Evolutionary conservation across 2,329 filamentous ascomycete species (phyloP), one percentile per base, ranked within the genome.

Genomic region (Pyricularia sp.): DNA sequence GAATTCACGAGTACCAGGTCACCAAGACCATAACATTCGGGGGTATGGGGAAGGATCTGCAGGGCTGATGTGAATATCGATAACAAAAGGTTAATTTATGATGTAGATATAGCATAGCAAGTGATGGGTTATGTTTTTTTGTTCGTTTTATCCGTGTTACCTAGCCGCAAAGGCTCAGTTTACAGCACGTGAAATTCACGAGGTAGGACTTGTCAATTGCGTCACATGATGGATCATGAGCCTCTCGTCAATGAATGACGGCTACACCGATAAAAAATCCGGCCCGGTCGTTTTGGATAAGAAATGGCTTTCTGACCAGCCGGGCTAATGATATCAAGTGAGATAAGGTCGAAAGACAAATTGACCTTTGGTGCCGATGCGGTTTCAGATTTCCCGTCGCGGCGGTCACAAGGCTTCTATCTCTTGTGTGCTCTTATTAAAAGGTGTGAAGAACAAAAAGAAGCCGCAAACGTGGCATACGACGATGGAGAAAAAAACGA

Each of bases 1-100:
- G 92, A 20, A 88, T 93, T 71, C 86, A 88, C 17, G 92, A 94
- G 79, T 94, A 93, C 76, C 84, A 90, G 76, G 80, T 86, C 61
- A 90, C 90, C 72, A 94, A 94, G 84, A 91, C 85, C 75, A 81
- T 90, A 20, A 83, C 85, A 12, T 82, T 79, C 69, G 85, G 85
- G 20, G 85, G 84, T 9, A 85, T 86, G 82, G 81, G 80, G 61
- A 81, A 85, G 79, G 80, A 83, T n/a, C 75, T 88, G 70, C 84
- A 88, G 76, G 79, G 75, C 69, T 81, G 72, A 75, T 20, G 33
- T 23, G 58, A 9, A 61, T 50, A 50, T n/a, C 1, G 7, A 17
- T 3, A 50, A n/a, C 17, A 50, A 50, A 50, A 50, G 20, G 20
- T 50, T 50, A 20, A 50, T 50, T 36, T n/a, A 50, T 50, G 14